phyloP scores from a whole-genome alignment of 805 yeast genomes.

The Yarrowia sp. region DNA sequence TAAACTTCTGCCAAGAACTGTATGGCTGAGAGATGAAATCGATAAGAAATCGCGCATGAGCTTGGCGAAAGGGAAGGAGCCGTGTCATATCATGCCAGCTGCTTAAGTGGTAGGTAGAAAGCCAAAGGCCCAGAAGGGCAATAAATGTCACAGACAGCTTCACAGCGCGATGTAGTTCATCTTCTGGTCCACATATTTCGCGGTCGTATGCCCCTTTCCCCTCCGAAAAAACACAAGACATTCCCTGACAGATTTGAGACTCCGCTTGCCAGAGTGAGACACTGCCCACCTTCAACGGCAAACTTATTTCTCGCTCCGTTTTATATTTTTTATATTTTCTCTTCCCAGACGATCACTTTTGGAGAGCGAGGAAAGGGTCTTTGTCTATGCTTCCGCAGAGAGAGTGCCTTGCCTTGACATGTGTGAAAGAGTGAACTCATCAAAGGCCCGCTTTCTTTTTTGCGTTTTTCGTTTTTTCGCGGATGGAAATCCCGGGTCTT shows the following conservation, averaged over 20 bases:
- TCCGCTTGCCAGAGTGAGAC: not conserved
- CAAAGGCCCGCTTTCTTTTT: no score
- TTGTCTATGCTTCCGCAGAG: not conserved
- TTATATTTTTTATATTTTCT: no score
- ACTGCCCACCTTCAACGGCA: not conserved
- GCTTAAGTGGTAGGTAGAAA: not conserved
- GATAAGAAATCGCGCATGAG: constrained; percentile 13
- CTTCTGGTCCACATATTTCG: no score
- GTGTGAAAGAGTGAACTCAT: no score
- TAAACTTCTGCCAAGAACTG: not conserved
- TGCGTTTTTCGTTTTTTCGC: not conserved
- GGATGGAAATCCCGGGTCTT: not conserved
- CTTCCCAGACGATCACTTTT: not conserved
- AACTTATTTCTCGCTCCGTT: no score
- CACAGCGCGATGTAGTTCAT: no score
- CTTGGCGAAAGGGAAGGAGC: not conserved
- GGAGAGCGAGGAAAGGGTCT: not conserved
- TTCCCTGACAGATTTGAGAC: not conserved
- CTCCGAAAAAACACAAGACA: not conserved
- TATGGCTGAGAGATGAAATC: constrained; percentile 11
- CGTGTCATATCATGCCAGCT: not conserved
- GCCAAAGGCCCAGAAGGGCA: not conserved
- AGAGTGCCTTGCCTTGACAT: not conserved
- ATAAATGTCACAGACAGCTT: not conserved
- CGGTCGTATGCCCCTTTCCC: not conserved